These are phyloP conservation scores for Solanum bukasovii DNA, from an alignment of 257 asterid species.

Conservation along the genomic window DNA sequence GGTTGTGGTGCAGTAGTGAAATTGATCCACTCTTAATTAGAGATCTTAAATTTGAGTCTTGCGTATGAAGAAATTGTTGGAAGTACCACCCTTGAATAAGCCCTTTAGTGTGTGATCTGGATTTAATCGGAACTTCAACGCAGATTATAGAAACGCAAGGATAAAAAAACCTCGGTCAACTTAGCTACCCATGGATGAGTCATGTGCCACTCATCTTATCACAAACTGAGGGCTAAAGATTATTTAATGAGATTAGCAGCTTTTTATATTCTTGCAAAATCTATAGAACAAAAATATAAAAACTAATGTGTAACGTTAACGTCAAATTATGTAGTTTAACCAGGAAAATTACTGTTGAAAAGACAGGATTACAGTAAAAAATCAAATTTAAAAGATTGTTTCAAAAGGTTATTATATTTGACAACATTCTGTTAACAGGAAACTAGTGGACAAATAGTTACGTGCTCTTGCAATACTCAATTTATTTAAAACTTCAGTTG, in stretches of 20 bases:
- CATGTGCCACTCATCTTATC: background rate
- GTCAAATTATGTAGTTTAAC: background rate
- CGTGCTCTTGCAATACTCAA: background rate
- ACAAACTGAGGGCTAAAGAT: background rate
- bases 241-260: background rate
- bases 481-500: background rate
- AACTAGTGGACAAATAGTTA: background rate
- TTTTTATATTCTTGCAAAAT: background rate
- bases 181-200: background rate
- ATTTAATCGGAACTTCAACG: too few species aligned
- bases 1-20: too few species aligned
- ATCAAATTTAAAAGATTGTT: background rate
- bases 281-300: background rate
- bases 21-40: background rate
- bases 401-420: background rate
- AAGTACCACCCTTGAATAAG: too few species aligned
- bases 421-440: background rate
- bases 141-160: background rate
- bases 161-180: background rate
- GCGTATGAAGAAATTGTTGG: too few species aligned
- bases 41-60: too few species aligned
- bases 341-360: background rate
- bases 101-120: too few species aligned
- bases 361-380: background rate
- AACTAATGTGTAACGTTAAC: background rate